Conservation (phyloP, 2,329 filamentous ascomycete species). For the Alternaria gaisen region DNA sequence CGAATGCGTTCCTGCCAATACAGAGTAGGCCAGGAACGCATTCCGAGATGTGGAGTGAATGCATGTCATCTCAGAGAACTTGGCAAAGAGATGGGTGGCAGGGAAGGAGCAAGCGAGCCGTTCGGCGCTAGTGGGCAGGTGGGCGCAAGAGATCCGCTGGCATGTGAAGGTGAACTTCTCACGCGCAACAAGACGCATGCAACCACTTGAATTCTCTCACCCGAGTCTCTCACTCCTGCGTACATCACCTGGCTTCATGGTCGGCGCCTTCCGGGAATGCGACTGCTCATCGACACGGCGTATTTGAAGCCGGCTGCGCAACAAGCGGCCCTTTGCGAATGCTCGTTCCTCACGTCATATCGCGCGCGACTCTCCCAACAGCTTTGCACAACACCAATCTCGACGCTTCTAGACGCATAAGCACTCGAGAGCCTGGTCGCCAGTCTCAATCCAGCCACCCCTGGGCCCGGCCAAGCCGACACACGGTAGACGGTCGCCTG, state of each 20-base stretch:
- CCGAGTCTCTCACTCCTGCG: not conserved
- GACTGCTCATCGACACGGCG: conserved; percentile 19
- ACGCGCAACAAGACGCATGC: conserved; percentile 9
- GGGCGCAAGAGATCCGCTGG: not conserved
- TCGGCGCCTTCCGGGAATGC: conserved; percentile 23
- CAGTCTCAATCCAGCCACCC: not conserved
- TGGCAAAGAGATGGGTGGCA: not conserved
- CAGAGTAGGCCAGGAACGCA: too few species aligned
- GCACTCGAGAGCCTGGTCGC: not conserved
- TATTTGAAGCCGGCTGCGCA: not conserved
- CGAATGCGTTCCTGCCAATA: not conserved
- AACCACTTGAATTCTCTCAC: not conserved
- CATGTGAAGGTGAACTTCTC: conserved; percentile 13
- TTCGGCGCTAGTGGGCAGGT: conserved; percentile 10
- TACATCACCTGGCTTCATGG: not conserved
- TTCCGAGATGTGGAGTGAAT: not conserved
- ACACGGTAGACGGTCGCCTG: not conserved
- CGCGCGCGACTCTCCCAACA: conserved; percentile 23
- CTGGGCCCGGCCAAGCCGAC: not conserved
- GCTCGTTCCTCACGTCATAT: conserved; percentile 22
- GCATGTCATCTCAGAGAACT: conserved; percentile 3
- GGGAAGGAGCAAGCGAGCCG: conserved; percentile 13
- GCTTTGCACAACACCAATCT: conserved; percentile 17
- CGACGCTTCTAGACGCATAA: not conserved
- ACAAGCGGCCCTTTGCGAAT: conserved; percentile 12